These are phyloP conservation scores for Lachnellula hyalina DNA, from an alignment of 2,329 filamentous ascomycete species.

Conservation along the genomic window DNA sequence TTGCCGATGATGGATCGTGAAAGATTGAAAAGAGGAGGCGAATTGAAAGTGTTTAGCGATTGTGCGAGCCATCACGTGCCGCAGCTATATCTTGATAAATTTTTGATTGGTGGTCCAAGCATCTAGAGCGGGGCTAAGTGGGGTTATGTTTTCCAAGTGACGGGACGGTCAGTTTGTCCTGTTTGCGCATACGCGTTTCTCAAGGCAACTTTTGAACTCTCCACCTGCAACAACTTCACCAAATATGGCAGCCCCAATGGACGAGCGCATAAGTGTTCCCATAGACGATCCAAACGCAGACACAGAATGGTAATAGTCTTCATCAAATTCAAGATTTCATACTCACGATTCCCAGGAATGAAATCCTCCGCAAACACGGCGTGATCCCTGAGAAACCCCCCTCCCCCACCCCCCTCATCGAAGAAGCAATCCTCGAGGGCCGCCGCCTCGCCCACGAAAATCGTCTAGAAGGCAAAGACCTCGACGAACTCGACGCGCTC, in stretches of 20 bases:
- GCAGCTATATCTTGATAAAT: no score
- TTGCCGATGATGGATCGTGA: conserved; percentile 28
- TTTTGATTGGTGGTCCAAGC: neutral
- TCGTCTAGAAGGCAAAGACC: conserved; percentile 84
- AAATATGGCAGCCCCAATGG: conserved; percentile 55
- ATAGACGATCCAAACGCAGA: conserved; percentile 95
- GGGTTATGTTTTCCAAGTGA: neutral
- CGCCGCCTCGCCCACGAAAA: conserved; percentile 84
- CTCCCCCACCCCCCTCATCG: conserved; percentile 90
- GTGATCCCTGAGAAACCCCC: conserved; percentile 97
- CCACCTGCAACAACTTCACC: conserved; percentile 1
- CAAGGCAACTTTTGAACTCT: conserved; percentile 1
- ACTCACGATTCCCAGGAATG: conserved; percentile 65
- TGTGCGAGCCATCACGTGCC: no score
- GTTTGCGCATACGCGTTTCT: conserved; percentile 2
- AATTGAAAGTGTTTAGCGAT: conserved; percentile 10
- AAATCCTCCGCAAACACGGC: conserved; percentile 94
- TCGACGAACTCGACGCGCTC: conserved; percentile 88
- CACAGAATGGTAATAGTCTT: conserved; percentile 74
- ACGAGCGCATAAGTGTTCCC: conserved; percentile 69
- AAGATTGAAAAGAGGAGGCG: conserved; percentile 10
- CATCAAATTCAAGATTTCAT: neutral
- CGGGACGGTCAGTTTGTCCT: conserved; percentile 6
- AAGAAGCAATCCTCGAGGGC: conserved; percentile 86
- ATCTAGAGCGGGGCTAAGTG: neutral